Percentiles rank a stretch among this genome's conserved stretches.
Evolutionary conservation across 2,329 filamentous ascomycete species (phyloP).

Genomic region (Monosporascus sp.): DNA sequence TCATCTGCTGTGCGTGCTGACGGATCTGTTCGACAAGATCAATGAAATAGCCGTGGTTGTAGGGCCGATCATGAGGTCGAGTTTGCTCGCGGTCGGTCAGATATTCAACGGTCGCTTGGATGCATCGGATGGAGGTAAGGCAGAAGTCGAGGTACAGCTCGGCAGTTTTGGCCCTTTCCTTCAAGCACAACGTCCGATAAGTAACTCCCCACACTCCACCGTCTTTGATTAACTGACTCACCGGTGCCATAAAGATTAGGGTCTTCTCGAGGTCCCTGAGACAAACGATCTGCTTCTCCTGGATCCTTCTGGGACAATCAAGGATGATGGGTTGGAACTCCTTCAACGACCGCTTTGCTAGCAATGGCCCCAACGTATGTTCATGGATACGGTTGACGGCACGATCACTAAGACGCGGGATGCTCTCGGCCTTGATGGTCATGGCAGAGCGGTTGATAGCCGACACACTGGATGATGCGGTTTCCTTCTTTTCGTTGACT

Average conservation of each 20-base stretch:
- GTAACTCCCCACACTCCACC: constrained; percentile 55
- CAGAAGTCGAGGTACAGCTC: constrained; percentile 78
- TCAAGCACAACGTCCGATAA: constrained; percentile 64
- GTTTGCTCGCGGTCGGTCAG: constrained; percentile 82
- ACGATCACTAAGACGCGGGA: constrained; percentile 59
- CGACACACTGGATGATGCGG: constrained; percentile 39
- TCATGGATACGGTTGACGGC: constrained; percentile 76
- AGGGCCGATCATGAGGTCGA: constrained; percentile 78
- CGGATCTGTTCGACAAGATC: constrained; percentile 92
- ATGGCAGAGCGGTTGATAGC: constrained; percentile 57
- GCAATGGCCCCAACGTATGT: constrained; percentile 71
- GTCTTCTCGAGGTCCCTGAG: constrained; percentile 93
- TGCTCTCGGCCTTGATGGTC: constrained; percentile 40
- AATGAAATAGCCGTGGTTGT: constrained; percentile 94
- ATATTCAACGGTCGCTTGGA: constrained; percentile 82
- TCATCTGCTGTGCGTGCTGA: constrained; percentile 81
- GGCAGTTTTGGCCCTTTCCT: constrained; percentile 73
- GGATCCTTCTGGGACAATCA: constrained; percentile 73
- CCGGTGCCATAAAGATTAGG: constrained; percentile 82
- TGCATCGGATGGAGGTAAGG: constrained; percentile 81
- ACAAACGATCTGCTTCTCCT: constrained; percentile 80
- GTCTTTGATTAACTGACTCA: constrained; percentile 63
- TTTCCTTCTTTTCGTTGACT: constrained; percentile 44
- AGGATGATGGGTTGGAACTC: constrained; percentile 76
- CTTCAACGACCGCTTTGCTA: constrained; percentile 66